Evolutionary conservation across 768 basidiomycete genomes (phyloP).

Genomic region (Obba rivulosa): DNA sequence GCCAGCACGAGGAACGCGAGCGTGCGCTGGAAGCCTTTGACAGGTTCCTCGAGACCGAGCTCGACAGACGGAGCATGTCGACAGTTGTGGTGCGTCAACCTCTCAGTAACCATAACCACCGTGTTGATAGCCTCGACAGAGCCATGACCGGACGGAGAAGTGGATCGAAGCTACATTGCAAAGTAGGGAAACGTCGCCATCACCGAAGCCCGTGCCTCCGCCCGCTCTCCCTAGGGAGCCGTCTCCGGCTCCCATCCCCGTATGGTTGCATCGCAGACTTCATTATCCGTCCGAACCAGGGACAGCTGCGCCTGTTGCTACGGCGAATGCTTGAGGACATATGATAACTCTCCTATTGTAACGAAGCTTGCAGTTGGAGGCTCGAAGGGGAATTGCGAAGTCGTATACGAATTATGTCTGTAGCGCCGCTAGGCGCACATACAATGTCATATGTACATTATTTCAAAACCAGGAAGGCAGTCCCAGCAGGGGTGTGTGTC

Average conservation of each 20-base stretch:
- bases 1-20: slow-evolving; percentile 44
- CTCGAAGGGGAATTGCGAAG: too few species aligned
- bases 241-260: slow-evolving; percentile 13
- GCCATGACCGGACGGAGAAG: slow-evolving; percentile 14
- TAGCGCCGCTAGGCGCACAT: neutral
- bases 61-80: slow-evolving; percentile 17
- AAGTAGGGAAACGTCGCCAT: slow-evolving; percentile 7
- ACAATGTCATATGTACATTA: neutral
- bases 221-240: slow-evolving; percentile 1
- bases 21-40: slow-evolving; percentile 56
- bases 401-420: too few species aligned
- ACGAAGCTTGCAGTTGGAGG: too few species aligned
- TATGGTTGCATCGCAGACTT: slow-evolving; percentile 17
- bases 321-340: neutral
- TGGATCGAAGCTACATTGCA: slow-evolving; percentile 15
- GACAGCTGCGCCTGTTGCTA: neutral
- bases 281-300: neutral
- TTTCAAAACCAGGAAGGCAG: too few species aligned
- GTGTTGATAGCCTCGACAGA: neutral
- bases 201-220: slow-evolving; percentile 10
- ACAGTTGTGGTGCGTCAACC: slow-evolving; percentile 5
- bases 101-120: neutral
- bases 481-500: too few species aligned
- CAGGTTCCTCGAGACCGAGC: slow-evolving; percentile 44
- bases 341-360: too few species aligned